phyloP scores from a whole-genome alignment of 495 filamentous ascomycete genomes.

The Pseudoneurospora amorphoporcata region DNA sequence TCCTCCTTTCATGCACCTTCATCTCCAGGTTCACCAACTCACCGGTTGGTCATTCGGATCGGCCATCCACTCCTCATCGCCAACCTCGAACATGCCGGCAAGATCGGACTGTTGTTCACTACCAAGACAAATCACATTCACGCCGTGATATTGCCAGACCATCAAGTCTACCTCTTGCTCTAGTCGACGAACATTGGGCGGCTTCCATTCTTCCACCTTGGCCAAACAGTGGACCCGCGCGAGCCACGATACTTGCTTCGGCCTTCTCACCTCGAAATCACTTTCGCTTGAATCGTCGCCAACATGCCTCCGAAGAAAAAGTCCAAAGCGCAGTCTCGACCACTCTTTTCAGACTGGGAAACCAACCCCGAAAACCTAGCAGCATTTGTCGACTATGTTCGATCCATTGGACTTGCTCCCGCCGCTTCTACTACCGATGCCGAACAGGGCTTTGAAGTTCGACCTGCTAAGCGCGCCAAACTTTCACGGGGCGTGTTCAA shows the following conservation, averaged over 20 bases:
- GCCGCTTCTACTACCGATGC: background rate
- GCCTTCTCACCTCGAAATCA: background rate
- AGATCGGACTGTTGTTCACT: background rate
- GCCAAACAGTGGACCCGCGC: background rate
- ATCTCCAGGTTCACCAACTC: background rate
- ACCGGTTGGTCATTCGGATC: background rate
- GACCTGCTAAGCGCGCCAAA: slow-evolving; percentile 15
- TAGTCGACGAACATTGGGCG: background rate
- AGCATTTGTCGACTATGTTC: slow-evolving; percentile 11
- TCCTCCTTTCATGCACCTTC: background rate
- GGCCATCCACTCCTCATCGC: background rate
- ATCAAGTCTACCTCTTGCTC: background rate
- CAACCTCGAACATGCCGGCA: background rate
- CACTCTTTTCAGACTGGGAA: slow-evolving; percentile 4
- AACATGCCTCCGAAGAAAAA: slow-evolving; percentile 7
- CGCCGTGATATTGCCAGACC: background rate
- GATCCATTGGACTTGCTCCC: slow-evolving; percentile 1
- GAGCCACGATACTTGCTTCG: background rate
- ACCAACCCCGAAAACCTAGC: slow-evolving; percentile 2
- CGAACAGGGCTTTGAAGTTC: background rate
- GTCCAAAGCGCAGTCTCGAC: background rate
- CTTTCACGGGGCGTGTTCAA: background rate
- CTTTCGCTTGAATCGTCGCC: background rate
- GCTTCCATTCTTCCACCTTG: background rate
- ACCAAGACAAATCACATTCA: background rate